phyloP scores from a whole-genome alignment of 352 stramenopile genomes.

The Plasmopara halstedii region DNA sequence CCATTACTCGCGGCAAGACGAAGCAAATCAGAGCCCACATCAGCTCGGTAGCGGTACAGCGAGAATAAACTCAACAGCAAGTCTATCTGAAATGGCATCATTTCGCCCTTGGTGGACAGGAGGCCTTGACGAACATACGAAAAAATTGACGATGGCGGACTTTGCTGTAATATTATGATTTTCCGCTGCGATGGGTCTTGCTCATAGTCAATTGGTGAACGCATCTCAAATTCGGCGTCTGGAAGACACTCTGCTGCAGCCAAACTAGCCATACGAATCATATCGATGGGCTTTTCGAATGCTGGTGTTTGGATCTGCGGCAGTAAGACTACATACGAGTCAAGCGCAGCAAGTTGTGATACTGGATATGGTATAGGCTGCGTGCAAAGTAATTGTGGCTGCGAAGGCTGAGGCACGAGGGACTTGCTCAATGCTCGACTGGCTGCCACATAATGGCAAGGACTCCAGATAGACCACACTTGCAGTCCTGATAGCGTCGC shows the following conservation, averaged over 20 bases:
- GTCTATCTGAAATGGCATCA: slow-evolving; percentile 56
- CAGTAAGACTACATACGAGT: slow-evolving; percentile 70
- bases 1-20: slow-evolving; percentile 22
- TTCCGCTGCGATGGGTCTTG: slow-evolving; percentile 16
- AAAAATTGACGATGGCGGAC: slow-evolving; percentile 64
- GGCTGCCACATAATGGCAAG: slow-evolving; percentile 69
- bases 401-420: slow-evolving; percentile 57
- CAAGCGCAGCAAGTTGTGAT: slow-evolving; percentile 56
- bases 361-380: slow-evolving; percentile 53
- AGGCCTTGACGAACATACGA: slow-evolving; percentile 46
- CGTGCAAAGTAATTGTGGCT: slow-evolving; percentile 60
- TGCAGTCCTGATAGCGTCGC: slow-evolving; percentile 59
- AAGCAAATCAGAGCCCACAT: slow-evolving; percentile 55
- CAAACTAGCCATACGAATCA: slow-evolving; percentile 37
- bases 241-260: slow-evolving; percentile 41
- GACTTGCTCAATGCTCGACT: slow-evolving; percentile 49
- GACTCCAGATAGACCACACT: slow-evolving; percentile 84
- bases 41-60: slow-evolving; percentile 77
- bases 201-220: slow-evolving; percentile 9
- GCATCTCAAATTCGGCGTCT: slow-evolving; percentile 49
- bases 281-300: slow-evolving; percentile 16
- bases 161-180: slow-evolving; percentile 67
- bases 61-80: slow-evolving; percentile 76
- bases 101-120: slow-evolving; percentile 11
- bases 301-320: slow-evolving; percentile 24